These are phyloP conservation scores for Suhomyces vadensis DNA, from an alignment of 805 yeast genomes.

Conservation along the genomic window DNA sequence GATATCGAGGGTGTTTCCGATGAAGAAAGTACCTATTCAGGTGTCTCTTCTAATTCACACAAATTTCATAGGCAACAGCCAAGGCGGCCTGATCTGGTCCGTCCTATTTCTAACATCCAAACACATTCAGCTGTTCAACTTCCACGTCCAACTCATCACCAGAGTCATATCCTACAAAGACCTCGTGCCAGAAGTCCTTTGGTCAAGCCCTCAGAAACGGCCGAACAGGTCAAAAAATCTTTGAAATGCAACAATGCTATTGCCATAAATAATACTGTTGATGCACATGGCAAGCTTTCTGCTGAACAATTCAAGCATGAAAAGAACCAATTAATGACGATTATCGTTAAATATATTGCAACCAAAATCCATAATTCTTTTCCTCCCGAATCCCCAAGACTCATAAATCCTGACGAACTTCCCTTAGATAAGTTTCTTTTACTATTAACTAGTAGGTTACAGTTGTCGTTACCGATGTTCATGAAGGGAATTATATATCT, in stretches of 20 bases:
- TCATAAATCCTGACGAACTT: constrained; percentile 26
- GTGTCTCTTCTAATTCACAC: constrained; percentile 6
- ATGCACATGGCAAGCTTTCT: neutral
- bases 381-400: constrained; percentile 39
- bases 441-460: constrained; percentile 38
- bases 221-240: constrained; percentile 23
- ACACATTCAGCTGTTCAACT: neutral
- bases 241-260: constrained; percentile 13
- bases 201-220: constrained; percentile 15
- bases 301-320: constrained; percentile 30
- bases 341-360: constrained; percentile 43
- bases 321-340: constrained; percentile 41
- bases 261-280: constrained; percentile 1
- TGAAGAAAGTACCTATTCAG: constrained; percentile 23
- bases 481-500: constrained; percentile 44
- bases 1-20: constrained; percentile 33
- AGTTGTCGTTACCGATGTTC: constrained; percentile 35
- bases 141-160: neutral
- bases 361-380: constrained; percentile 45
- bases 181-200: neutral
- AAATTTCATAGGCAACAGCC: neutral
- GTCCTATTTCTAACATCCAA: neutral
- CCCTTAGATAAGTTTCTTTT: constrained; percentile 43
- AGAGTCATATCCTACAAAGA: neutral
- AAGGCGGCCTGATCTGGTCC: neutral